A percentile compares a stretch with the other conserved stretches of the same genome.
Evolutionary conservation across 78 protist genomes (phyloP).

Genomic region (Parvularia atlantis): DNA sequence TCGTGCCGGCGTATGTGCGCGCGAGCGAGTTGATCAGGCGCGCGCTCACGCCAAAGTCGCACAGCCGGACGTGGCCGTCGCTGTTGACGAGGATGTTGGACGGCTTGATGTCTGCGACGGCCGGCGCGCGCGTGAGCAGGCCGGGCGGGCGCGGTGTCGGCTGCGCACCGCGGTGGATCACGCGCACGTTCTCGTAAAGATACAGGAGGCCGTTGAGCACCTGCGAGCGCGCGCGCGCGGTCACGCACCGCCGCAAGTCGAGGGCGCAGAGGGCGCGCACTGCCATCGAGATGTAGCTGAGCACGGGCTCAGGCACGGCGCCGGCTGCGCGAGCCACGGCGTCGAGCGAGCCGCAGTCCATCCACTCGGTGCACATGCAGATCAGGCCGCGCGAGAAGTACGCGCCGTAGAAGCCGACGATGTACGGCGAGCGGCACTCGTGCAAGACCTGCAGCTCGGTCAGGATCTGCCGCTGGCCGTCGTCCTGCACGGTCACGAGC

Average conservation of each 20-base stretch:
- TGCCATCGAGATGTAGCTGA: neutral
- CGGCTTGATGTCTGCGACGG: constrained; percentile 55
- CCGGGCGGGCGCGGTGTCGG: neutral
- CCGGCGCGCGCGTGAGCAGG: neutral
- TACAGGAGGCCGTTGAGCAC: constrained; percentile 25
- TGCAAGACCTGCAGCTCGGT: neutral
- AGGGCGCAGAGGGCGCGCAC: no score
- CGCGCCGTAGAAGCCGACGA: constrained; percentile 41
- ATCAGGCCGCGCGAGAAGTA: constrained; percentile 23
- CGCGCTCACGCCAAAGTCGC: constrained; percentile 65
- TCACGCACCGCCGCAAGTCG: neutral
- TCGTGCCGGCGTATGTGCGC: constrained; percentile 62
- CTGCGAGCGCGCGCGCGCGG: no score
- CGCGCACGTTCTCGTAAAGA: constrained; percentile 14
- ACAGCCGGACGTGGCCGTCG: constrained; percentile 43
- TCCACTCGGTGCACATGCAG: constrained; percentile 48
- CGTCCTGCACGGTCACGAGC: no score
- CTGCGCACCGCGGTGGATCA: constrained; percentile 15
- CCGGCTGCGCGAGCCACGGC: constrained; percentile 1
- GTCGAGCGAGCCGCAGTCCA: constrained; percentile 57
- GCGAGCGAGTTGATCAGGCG: constrained; percentile 27
- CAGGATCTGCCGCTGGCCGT: neutral
- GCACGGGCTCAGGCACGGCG: constrained; percentile 1
- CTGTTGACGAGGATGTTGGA: constrained; percentile 51
- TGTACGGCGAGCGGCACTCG: constrained; percentile 8